Evolutionary conservation across 2,329 filamentous ascomycete genomes (phyloP), one percentile per base, ranked within the genome.

Genomic region (Penicillium sp.): DNA sequence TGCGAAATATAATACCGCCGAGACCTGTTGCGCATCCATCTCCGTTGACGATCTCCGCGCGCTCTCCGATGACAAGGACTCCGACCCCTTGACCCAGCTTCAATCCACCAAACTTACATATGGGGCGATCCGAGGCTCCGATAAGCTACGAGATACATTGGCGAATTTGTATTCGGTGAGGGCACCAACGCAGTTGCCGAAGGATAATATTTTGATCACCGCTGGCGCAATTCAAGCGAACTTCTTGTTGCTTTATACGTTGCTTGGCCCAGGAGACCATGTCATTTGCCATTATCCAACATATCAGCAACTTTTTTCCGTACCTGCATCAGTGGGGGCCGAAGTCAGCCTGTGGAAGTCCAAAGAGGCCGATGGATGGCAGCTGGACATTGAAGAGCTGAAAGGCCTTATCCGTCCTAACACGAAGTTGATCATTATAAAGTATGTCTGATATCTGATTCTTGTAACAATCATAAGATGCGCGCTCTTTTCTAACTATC

Each of bases 261-360:
- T 95, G n/a, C 69, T 93, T 2, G 83, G 84, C 0, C 83, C 85
- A 0, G 88, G 86, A 1, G 90, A 95, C 68, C 91, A 96, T 78
- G 88, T 93, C 44, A 82, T 96, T 56, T 94, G 89, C 67, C 88
- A 94, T 56, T 90, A 91, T 68, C 91, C 91, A 12, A 92, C 90
- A 1, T 95, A 93, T 67, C 89, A 94, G 71, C 90, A 94, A 66
- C 80, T 96, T 1, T 94, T 92, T 67, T 78, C 85, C 5, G 83
- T 94, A 0, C 90, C 91, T 0, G 79, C 80, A 62, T 88, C 85
- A 41, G 75, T 95, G 8, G 90, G 90, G 0, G 90, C 89, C 0
- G 83, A 90, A 57, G 88, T 95, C 17, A 85, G 86, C 38, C 71
- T 93, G 11, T 96, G 91, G 91, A 85, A 83, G 68, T 79, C 90